Conservation (phyloP, 1,284 basidiomycete genomes). For the Apiotrichum domesticum region DNA sequence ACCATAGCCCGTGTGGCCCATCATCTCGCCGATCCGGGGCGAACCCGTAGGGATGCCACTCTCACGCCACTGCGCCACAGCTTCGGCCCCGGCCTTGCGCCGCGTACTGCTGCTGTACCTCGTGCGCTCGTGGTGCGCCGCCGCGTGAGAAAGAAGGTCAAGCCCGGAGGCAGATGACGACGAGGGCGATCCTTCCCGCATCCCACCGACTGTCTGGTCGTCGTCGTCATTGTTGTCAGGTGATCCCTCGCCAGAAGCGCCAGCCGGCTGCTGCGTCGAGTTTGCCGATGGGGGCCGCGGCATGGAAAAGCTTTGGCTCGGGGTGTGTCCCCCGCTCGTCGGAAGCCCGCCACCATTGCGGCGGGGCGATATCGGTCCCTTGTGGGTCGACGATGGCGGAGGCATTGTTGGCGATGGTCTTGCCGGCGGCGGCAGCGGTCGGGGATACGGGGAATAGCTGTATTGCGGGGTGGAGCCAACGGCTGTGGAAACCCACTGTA, state of each 20-base stretch:
- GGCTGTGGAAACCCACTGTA: conserved; percentile 38
- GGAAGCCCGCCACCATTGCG: conserved; percentile 5
- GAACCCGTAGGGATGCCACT: conserved; percentile 32
- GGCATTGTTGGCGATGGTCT: conserved; percentile 21
- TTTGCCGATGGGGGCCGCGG: not conserved
- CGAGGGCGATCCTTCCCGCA: conserved; percentile 30
- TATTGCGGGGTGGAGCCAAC: conserved; percentile 20
- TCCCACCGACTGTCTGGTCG: conserved; percentile 38
- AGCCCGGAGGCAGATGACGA: conserved; percentile 38
- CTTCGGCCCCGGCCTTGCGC: conserved; percentile 40
- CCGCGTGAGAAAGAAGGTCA: conserved; percentile 36
- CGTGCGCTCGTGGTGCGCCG: conserved; percentile 16
- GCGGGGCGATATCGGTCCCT: conserved; percentile 19
- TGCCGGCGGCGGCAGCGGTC: not conserved
- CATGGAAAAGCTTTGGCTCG: not conserved
- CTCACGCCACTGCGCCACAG: conserved; percentile 42
- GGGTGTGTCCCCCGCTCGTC: not conserved
- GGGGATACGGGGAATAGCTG: not conserved
- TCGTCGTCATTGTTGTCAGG: conserved; percentile 38
- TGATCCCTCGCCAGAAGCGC: conserved; percentile 18
- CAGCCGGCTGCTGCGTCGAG: not conserved
- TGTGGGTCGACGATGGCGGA: conserved; percentile 24
- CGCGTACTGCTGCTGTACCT: conserved; percentile 27
- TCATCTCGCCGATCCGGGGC: not conserved
- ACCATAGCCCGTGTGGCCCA: conserved; percentile 3